Evolutionary conservation across 768 basidiomycete genomes (phyloP), one percentile per base, ranked within the genome.

Genomic region (Termitomyces sp.): DNA sequence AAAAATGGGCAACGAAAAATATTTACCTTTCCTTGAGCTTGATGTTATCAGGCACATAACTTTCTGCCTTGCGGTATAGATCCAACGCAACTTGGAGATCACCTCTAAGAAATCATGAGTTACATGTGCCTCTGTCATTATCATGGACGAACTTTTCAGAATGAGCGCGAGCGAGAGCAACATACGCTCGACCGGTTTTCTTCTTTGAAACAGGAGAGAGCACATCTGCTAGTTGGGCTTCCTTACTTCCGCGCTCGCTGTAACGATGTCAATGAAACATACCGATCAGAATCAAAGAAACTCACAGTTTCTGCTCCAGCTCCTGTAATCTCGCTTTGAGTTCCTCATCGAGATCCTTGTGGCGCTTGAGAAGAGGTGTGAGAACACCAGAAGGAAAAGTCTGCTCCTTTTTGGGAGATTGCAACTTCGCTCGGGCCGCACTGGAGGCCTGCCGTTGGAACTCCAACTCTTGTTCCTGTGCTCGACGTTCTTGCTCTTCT

Each of bases 1-100:
- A 86, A 69, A 87, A 80, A 71, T 84, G 76, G 69, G 85, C 72
- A 72, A 87, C 73, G 72, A 86, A 87, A 77, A 83, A 80, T 79
- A 86, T 86, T 82, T 81, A 93, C 92, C 92, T 89, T 79, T 90
- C 89, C 82, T 86, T 84, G 51, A 94, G 79, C 71, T 91, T 93
- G 72, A 83, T 71, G 68, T 94, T 93, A 59, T 91, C 88, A n/a
- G 92, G 91, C 50, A 92, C 89, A 64, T 92, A 93, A 5, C 79
- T 79, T 70, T 88, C 87, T 20, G 91, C 91, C 66, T 89, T 89
- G 68, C 86, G 85, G 69, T 93, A 94, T 16, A 93, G 80, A 56
- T 91, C 88, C 41, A 94, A 79, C 3, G 92, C 91, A 2, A 84
- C 81, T 66, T 87, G 80, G n/a, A 92, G 77, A 67, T 92, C 85